Percentiles rank a stretch among this genome's conserved stretches.
These are phyloP conservation scores for Tulasnella sp. DNA, from an alignment of 768 basidiomycete genomes.

Conservation along the genomic window DNA sequence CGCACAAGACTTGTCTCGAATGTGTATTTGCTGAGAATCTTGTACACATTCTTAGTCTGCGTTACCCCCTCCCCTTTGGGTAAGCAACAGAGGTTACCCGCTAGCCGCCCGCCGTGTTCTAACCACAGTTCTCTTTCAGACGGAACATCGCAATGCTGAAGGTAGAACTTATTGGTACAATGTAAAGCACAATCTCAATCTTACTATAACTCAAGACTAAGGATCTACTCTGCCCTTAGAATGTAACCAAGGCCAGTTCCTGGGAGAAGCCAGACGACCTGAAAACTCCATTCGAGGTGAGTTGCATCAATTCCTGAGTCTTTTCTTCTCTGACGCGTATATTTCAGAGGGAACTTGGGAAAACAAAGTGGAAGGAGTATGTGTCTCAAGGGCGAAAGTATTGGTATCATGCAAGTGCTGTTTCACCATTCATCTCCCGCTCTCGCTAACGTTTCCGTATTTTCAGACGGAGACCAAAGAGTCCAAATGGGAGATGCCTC, in stretches of 20 bases:
- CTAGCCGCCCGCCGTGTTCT: background rate
- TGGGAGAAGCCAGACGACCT: conserved; percentile 99
- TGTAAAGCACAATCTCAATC: conserved; percentile 28
- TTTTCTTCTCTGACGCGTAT: conserved; percentile 29
- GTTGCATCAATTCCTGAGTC: conserved; percentile 29
- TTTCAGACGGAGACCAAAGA: conserved; percentile 77
- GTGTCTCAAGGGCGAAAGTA: conserved; percentile 88
- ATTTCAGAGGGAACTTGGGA: conserved; percentile 70
- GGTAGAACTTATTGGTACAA: conserved; percentile 99
- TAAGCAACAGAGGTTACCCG: background rate
- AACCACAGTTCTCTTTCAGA: conserved; percentile 45
- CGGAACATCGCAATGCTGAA: conserved; percentile 90
- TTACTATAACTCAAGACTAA: background rate
- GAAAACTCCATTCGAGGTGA: conserved; percentile 87
- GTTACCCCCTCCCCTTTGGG: conserved; percentile 3
- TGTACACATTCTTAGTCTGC: background rate
- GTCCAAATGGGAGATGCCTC: conserved; percentile 98
- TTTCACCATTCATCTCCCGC: background rate
- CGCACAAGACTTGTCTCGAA: background rate
- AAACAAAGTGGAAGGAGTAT: conserved; percentile 97
- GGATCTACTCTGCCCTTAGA: conserved; percentile 35
- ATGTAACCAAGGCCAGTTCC: conserved; percentile 80
- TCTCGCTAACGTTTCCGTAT: conserved; percentile 18
- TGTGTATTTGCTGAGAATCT: background rate
- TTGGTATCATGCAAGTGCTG: conserved; percentile 69